Conservation (phyloP, 768 basidiomycete genomes). For the Xerocomellus intermedius region DNA sequence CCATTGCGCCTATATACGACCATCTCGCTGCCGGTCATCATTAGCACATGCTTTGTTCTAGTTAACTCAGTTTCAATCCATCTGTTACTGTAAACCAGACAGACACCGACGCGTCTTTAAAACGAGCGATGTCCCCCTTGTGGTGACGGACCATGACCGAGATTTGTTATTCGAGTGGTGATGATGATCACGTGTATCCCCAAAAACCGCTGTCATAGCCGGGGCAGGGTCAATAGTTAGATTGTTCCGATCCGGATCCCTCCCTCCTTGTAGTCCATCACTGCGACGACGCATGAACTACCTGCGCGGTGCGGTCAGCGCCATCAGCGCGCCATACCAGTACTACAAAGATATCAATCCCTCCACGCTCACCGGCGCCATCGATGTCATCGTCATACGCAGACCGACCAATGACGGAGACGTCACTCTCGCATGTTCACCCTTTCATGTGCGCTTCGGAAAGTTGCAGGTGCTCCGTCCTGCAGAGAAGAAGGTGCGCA, state of each 20-base stretch:
- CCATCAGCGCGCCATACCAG: conserved; percentile 83
- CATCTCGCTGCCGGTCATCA: conserved; percentile 43
- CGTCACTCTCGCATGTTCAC: conserved; percentile 80
- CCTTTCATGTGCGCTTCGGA: conserved; percentile 97
- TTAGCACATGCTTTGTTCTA: conserved; percentile 12
- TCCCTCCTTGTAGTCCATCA: neutral
- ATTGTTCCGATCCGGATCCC: conserved; percentile 1
- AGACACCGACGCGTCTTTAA: neutral
- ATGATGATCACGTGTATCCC: conserved; percentile 21
- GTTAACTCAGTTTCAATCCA: neutral
- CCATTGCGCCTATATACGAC: conserved; percentile 62
- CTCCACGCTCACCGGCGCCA: conserved; percentile 94
- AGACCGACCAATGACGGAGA: conserved; percentile 62
- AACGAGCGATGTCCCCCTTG: neutral
- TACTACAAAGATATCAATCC: conserved; percentile 96
- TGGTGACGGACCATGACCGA: neutral
- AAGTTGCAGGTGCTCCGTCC: conserved; percentile 95
- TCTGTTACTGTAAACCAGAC: neutral
- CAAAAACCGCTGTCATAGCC: conserved; percentile 17
- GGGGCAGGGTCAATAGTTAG: neutral
- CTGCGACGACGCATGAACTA: conserved; percentile 64
- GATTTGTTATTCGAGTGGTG: neutral
- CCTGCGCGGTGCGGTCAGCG: conserved; percentile 79
- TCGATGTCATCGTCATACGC: conserved; percentile 96
- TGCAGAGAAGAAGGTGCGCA: conserved; percentile 82